phyloP scores from a whole-genome alignment of 768 basidiomycete genomes.

The Lactarius vividus region DNA sequence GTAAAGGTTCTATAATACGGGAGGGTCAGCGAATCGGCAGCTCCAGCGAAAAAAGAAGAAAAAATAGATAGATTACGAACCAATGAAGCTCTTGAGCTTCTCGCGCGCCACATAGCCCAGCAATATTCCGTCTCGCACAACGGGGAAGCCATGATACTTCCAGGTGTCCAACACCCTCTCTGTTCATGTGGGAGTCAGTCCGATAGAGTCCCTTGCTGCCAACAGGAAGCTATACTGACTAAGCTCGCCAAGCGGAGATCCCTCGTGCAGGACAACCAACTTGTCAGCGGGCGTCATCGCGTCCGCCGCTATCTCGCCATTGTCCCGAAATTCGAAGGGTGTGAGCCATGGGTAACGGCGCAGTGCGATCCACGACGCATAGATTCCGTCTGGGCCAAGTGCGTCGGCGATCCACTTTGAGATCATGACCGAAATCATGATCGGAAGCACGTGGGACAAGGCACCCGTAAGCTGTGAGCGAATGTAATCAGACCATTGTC shows the following conservation, averaged over 20 bases:
- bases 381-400: slow-evolving; percentile 65
- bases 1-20: slow-evolving; percentile 14
- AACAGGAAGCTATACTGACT: slow-evolving; percentile 32
- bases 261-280: slow-evolving; percentile 43
- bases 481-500: neutral
- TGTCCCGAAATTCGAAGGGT: slow-evolving; percentile 60
- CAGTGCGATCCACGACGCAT: slow-evolving; percentile 70
- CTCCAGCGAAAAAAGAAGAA: neutral
- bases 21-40: slow-evolving; percentile 5
- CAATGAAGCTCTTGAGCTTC: slow-evolving; percentile 42
- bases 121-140: slow-evolving; percentile 49
- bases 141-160: slow-evolving; percentile 63
- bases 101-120: slow-evolving; percentile 63
- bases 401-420: slow-evolving; percentile 78
- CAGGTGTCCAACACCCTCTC: slow-evolving; percentile 43
- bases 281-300: slow-evolving; percentile 55
- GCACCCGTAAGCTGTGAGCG: slow-evolving; percentile 63
- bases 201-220: neutral
- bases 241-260: slow-evolving; percentile 48
- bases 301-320: slow-evolving; percentile 57
- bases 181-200: slow-evolving; percentile 27
- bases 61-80: slow-evolving; percentile 26
- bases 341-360: slow-evolving; percentile 70
- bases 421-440: slow-evolving; percentile 77
- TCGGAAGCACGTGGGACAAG: slow-evolving; percentile 75